Conservation (phyloP, 1,139 yeast species). For the Sugiyamaella castrensis region DNA sequence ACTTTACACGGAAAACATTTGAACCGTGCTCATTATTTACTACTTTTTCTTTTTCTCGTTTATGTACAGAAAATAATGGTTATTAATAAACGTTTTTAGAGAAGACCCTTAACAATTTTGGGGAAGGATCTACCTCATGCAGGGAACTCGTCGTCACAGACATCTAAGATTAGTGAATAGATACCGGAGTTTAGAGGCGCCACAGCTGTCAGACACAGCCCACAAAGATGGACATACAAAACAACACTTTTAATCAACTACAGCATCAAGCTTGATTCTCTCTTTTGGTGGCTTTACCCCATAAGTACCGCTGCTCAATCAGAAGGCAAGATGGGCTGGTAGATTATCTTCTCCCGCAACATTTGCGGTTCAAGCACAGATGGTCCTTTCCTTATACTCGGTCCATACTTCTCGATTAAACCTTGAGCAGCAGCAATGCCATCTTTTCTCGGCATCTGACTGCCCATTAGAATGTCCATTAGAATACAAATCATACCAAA, state of each 20-base stretch:
- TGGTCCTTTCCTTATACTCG: slow-evolving; percentile 36
- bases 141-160: too few species aligned
- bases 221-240: too few species aligned
- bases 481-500: slow-evolving; percentile 51
- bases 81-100: too few species aligned
- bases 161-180: too few species aligned
- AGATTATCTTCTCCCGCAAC: slow-evolving; percentile 56
- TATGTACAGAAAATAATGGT: too few species aligned
- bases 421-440: slow-evolving; percentile 48
- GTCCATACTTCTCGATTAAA: slow-evolving; percentile 34
- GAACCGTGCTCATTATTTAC: too few species aligned
- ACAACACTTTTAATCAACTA: not conserved
- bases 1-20: too few species aligned
- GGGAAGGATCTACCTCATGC: too few species aligned
- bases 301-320: slow-evolving; percentile 40
- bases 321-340: slow-evolving; percentile 54
- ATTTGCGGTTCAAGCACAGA: slow-evolving; percentile 55
- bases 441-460: slow-evolving; percentile 55
- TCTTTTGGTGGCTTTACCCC: slow-evolving; percentile 30
- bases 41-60: too few species aligned
- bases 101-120: too few species aligned
- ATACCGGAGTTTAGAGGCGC: too few species aligned
- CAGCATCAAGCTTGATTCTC: slow-evolving; percentile 11
- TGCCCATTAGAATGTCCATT: slow-evolving; percentile 57
- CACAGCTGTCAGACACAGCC: too few species aligned